Conservation (phyloP, 495 filamentous ascomycete genomes). For the Aspergillus leporis region DNA sequence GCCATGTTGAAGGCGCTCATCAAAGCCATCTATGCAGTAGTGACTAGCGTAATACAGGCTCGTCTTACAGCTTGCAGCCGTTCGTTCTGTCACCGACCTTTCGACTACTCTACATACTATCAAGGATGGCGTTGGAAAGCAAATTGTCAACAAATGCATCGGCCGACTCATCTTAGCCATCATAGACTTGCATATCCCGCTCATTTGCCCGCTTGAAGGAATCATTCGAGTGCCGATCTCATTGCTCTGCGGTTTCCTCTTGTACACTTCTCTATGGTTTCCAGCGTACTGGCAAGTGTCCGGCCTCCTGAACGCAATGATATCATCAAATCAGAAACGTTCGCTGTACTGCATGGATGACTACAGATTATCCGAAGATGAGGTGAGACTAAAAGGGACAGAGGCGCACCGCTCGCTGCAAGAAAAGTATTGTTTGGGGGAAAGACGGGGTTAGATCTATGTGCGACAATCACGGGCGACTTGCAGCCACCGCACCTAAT, state of each 20-base stretch:
- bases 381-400: not conserved
- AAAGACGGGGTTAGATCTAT: conserved; percentile 9
- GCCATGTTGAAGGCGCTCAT: not conserved
- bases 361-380: not conserved
- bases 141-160: not conserved
- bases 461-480: not conserved
- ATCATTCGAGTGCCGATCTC: conserved; percentile 1
- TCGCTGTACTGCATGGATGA: conserved; percentile 6
- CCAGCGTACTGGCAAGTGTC: conserved; percentile 1
- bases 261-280: not conserved
- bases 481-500: not conserved
- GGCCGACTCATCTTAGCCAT: not conserved
- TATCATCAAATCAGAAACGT: not conserved
- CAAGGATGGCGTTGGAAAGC: not conserved
- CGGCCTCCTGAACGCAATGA: conserved; percentile 3
- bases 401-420: conserved; percentile 1
- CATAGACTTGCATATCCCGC: conserved; percentile 13
- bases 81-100: not conserved
- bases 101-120: not conserved
- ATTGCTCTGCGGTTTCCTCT: not conserved
- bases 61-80: not conserved
- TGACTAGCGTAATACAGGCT: not conserved
- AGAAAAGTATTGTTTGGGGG: conserved; percentile 13
- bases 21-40: not conserved
- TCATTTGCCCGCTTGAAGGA: conserved; percentile 2